Conservation (phyloP, 2,329 filamentous ascomycete genomes). For the Colletotrichum aenigma region DNA sequence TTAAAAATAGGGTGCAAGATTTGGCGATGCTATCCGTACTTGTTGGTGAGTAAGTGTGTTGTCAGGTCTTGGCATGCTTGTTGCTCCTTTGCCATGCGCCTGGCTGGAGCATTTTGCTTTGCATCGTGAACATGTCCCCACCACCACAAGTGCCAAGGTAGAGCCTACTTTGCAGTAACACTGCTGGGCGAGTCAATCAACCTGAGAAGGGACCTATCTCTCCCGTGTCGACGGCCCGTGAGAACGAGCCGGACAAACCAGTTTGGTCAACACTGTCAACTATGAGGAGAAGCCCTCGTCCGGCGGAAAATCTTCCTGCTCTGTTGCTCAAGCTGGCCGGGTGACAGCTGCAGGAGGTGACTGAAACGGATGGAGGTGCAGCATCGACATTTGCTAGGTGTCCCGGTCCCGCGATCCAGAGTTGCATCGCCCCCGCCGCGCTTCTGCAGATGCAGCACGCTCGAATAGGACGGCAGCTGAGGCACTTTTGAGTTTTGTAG, state of each 20-base stretch:
- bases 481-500: background rate
- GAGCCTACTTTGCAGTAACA: background rate
- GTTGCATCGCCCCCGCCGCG: conserved; percentile 1
- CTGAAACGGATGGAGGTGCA: background rate
- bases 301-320: background rate
- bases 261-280: background rate
- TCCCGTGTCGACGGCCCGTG: background rate
- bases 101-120: background rate
- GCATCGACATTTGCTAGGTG: background rate
- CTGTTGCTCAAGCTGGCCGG: background rate
- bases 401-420: conserved; percentile 1
- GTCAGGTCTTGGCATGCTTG: background rate
- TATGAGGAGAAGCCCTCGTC: background rate
- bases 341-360: conserved; percentile 3
- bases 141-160: background rate
- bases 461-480: background rate
- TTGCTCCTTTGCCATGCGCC: background rate
- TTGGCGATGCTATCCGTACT: background rate
- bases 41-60: background rate
- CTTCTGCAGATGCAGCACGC: conserved; percentile 1
- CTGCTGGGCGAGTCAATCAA: background rate
- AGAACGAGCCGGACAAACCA: background rate
- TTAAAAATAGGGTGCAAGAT: background rate
- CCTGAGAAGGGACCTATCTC: background rate
- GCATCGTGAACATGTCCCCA: background rate